These are phyloP conservation scores for Metschnikowia matae DNA, from an alignment of 805 yeast species.

Conservation along the genomic window DNA sequence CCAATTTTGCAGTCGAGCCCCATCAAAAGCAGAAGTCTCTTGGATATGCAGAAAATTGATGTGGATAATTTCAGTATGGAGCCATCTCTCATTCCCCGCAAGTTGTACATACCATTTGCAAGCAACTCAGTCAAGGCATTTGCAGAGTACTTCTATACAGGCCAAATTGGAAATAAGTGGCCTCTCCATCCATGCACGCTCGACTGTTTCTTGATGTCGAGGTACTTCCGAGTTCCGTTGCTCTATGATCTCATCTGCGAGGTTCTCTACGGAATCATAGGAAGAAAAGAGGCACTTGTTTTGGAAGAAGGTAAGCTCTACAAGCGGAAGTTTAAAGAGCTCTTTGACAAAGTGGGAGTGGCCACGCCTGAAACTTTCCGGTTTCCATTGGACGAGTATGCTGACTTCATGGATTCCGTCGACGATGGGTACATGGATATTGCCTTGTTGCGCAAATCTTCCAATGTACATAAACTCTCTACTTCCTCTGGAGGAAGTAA, in stretches of 20 bases:
- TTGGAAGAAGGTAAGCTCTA: slow-evolving; percentile 38
- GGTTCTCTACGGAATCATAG: slow-evolving; percentile 63
- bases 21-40: slow-evolving; percentile 11
- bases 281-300: slow-evolving; percentile 57
- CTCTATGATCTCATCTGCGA: slow-evolving; percentile 67
- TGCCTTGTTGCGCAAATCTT: slow-evolving; percentile 46
- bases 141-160: slow-evolving; percentile 71
- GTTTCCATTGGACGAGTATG: slow-evolving; percentile 48
- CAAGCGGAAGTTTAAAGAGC: slow-evolving; percentile 24
- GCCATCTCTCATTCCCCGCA: slow-evolving; percentile 63
- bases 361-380: slow-evolving; percentile 22
- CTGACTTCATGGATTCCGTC: slow-evolving; percentile 51
- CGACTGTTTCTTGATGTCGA: slow-evolving; percentile 59
- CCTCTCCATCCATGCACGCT: slow-evolving; percentile 62
- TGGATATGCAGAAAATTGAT: slow-evolving; percentile 33
- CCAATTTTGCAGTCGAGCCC: background rate
- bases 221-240: slow-evolving; percentile 64
- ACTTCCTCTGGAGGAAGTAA: slow-evolving; percentile 18
- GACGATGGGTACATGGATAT: slow-evolving; percentile 66
- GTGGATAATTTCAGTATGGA: slow-evolving; percentile 42
- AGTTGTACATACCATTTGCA: slow-evolving; percentile 64
- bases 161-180: slow-evolving; percentile 77
- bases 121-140: slow-evolving; percentile 60
- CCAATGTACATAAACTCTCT: slow-evolving; percentile 25
- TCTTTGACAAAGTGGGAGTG: slow-evolving; percentile 24